Evolutionary conservation across 805 yeast genomes (phyloP).

Genomic region (Yamadazyma sp.): DNA sequence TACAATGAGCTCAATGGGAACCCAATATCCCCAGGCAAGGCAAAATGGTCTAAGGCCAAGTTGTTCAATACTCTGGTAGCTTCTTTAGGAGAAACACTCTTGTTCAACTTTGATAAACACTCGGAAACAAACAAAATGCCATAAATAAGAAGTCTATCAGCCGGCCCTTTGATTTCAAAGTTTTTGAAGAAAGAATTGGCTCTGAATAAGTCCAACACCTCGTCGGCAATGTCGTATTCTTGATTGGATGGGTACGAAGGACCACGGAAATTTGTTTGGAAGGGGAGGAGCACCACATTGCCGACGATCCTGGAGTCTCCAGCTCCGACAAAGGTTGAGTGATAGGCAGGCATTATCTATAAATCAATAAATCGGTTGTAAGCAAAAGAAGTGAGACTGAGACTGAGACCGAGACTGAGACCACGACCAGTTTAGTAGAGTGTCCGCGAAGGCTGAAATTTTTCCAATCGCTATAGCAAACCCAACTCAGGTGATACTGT

Average conservation of each 20-base stretch:
- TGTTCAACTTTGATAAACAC: conserved; percentile 65
- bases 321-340: conserved; percentile 73
- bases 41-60: conserved; percentile 80
- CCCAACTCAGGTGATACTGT: no score
- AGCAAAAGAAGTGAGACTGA: no score
- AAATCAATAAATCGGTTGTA: neutral
- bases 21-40: conserved; percentile 93
- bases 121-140: conserved; percentile 90
- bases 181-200: conserved; percentile 96
- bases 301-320: conserved; percentile 63
- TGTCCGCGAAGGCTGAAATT: no score
- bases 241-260: conserved; percentile 80
- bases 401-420: no score
- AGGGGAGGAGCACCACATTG: conserved; percentile 80
- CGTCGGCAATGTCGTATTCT: conserved; percentile 88
- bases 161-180: conserved; percentile 94
- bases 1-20: conserved; percentile 87
- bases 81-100: conserved; percentile 51
- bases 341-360: conserved; percentile 65
- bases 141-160: conserved; percentile 89
- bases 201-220: conserved; percentile 83
- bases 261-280: conserved; percentile 82
- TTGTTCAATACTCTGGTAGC: conserved; percentile 74
- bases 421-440: no score
- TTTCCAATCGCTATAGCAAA: no score